A percentile compares a stretch with the other conserved stretches of the same genome.
Evolutionary conservation across 2,329 filamentous ascomycete genomes (phyloP).

Genomic region (Aspergillus ustus): DNA sequence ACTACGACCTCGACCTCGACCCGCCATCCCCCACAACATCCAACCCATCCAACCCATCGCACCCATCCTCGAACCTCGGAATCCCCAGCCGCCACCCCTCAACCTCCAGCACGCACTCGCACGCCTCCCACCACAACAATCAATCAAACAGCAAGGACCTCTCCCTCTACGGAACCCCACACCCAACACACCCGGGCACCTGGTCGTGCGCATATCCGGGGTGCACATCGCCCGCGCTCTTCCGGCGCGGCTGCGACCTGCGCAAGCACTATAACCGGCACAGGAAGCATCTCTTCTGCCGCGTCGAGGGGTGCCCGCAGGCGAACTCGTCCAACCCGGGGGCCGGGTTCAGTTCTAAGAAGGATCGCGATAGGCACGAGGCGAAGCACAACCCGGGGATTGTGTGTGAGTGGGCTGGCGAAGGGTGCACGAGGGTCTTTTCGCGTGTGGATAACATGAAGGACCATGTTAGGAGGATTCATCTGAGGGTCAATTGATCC

Average conservation of each 20-base stretch:
- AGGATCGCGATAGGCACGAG: conserved; percentile 65
- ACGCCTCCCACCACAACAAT: background rate
- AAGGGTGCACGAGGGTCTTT: conserved; percentile 62
- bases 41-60: background rate
- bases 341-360: conserved; percentile 66
- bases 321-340: conserved; percentile 60
- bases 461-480: conserved; percentile 52
- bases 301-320: conserved; percentile 62
- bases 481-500: conserved; percentile 32
- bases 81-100: conserved; percentile 1
- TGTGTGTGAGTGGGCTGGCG: conserved; percentile 56
- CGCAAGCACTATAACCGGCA: conserved; percentile 68
- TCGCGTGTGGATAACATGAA: conserved; percentile 67
- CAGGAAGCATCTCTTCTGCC: conserved; percentile 65
- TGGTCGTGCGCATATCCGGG: conserved; percentile 65
- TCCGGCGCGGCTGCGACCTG: conserved; percentile 64
- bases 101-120: background rate
- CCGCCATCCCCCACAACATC: conserved; percentile 14
- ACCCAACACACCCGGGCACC: conserved; percentile 40
- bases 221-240: conserved; percentile 63
- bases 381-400: conserved; percentile 67
- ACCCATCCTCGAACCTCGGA: background rate
- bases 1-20: conserved; percentile 15
- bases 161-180: conserved; percentile 37
- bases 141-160: conserved; percentile 28